Evolutionary conservation across 2,329 filamentous ascomycete genomes (phyloP), one percentile per base, ranked within the genome.

Genomic region (Aureobasidium sp.): DNA sequence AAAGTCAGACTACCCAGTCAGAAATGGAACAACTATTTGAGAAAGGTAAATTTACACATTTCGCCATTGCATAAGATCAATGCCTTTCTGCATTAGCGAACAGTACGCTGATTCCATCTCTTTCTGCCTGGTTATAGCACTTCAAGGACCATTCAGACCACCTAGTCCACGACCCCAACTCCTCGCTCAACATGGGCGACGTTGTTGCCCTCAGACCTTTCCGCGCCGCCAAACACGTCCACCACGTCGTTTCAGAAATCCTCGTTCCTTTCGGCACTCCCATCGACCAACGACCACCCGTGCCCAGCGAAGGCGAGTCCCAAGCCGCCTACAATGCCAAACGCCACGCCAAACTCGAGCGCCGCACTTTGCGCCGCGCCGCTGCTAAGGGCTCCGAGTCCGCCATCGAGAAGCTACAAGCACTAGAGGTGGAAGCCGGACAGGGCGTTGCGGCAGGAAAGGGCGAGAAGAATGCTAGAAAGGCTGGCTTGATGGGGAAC

Each of bases 101-200:
- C 44, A 6, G 25, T 27, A 7, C 27, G 45, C 25, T 48, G 15
- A 48, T 15, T 45, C 1, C 6, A 29, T 29, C 25, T 27, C 44
- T 47, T 48, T 29, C 14, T 7, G 9, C 45, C 15, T 17, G 7
- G 15, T 29, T n/a, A 3, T 67, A 88, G 86, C 78, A 82, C 77
- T 92, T 88, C 74, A 82, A 86, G 69, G 77, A 82, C 48, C 82
- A 84, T 25, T 79, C 81, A 66, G 82, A 84, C 67, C 82, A 87
- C 71, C 84, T 93, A 34, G 89, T 92, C 41, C 88, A 91, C 78
- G 90, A 94, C 74, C 90, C 90, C 31, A 84, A 84, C 73, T 83
- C 85, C 67, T 91, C 88, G 29, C 81, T 91, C 41, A 82, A 86
- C 63, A 82, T 83, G 56, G 90, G 90, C 70, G 90, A 94, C 73